phyloP scores from a whole-genome alignment of 306 rosid species.

The Dalbergia cochinchinensis region DNA sequence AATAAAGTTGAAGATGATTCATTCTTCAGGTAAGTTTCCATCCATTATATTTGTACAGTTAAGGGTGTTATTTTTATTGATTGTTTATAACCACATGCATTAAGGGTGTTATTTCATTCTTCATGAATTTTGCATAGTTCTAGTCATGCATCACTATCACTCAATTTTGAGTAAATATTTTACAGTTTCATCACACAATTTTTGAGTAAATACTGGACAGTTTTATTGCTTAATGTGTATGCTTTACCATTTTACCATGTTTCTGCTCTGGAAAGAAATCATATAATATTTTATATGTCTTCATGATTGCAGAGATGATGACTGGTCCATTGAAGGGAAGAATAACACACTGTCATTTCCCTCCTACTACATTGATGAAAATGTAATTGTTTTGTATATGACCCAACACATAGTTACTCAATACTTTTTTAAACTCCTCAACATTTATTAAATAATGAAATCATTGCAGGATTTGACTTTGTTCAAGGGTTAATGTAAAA shows the following conservation, averaged over 20 bases:
- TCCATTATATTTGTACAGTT: slow-evolving; percentile 31
- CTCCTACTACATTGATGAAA: slow-evolving; percentile 97
- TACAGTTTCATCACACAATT: slow-evolving; percentile 18
- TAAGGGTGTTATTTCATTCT: no score
- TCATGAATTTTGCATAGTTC: slow-evolving; percentile 31
- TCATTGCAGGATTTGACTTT: slow-evolving; percentile 30
- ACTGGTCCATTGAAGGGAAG: slow-evolving; percentile 89
- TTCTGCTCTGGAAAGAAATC: slow-evolving; percentile 21
- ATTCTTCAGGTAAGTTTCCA: slow-evolving; percentile 60
- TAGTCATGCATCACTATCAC: slow-evolving; percentile 27
- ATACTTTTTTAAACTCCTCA: slow-evolving; percentile 34
- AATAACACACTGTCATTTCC: slow-evolving; percentile 86
- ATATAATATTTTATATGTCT: slow-evolving; percentile 43
- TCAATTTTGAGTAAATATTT: slow-evolving; percentile 31
- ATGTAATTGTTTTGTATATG: slow-evolving; percentile 67
- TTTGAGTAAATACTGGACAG: background rate
- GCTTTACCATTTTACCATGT: slow-evolving; percentile 33
- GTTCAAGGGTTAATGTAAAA: slow-evolving; percentile 13
- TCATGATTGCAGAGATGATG: slow-evolving; percentile 84
- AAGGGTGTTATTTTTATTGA: slow-evolving; percentile 29
- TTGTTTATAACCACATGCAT: slow-evolving; percentile 34
- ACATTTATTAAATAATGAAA: slow-evolving; percentile 22
- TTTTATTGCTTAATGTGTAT: slow-evolving; percentile 14
- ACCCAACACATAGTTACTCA: slow-evolving; percentile 7
- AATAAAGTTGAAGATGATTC: slow-evolving; percentile 81